phyloP scores from a whole-genome alignment of 257 asterid species.

The Nicotiana noctiflora region DNA sequence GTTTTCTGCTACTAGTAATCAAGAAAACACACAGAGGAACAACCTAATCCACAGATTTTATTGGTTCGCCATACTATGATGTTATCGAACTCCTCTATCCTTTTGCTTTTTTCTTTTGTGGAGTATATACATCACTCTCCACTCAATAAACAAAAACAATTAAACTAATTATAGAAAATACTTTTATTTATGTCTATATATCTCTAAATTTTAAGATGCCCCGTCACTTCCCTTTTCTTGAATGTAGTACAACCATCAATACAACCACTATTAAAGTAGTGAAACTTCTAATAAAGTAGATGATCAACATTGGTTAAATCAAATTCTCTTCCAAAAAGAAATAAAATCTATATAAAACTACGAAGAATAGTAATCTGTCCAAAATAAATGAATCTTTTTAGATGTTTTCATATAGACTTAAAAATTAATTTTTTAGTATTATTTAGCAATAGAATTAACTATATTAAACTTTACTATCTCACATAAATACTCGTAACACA shows the following conservation, averaged over 20 bases:
- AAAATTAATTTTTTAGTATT: no score
- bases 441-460: no score
- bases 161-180: background rate
- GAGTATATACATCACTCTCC: slow-evolving; percentile 24
- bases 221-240: slow-evolving; percentile 57
- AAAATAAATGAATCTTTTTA: no score
- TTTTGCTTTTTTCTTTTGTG: background rate
- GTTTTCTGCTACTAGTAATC: slow-evolving; percentile 11
- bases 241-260: slow-evolving; percentile 58
- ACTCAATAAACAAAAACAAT: slow-evolving; percentile 10
- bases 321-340: slow-evolving; percentile 16
- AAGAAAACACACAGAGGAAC: slow-evolving; percentile 2
- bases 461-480: no score
- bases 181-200: background rate
- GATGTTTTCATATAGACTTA: no score
- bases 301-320: slow-evolving; percentile 20
- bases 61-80: slow-evolving; percentile 28
- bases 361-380: background rate
- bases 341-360: background rate
- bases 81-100: slow-evolving; percentile 13
- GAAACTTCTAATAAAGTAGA: slow-evolving; percentile 22
- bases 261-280: slow-evolving; percentile 51
- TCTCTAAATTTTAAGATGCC: slow-evolving; percentile 25
- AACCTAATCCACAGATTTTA: slow-evolving; percentile 57
- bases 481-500: no score